Conservation (phyloP, 2,329 filamentous ascomycete species). For the Plectosphaerella cucumerina region DNA sequence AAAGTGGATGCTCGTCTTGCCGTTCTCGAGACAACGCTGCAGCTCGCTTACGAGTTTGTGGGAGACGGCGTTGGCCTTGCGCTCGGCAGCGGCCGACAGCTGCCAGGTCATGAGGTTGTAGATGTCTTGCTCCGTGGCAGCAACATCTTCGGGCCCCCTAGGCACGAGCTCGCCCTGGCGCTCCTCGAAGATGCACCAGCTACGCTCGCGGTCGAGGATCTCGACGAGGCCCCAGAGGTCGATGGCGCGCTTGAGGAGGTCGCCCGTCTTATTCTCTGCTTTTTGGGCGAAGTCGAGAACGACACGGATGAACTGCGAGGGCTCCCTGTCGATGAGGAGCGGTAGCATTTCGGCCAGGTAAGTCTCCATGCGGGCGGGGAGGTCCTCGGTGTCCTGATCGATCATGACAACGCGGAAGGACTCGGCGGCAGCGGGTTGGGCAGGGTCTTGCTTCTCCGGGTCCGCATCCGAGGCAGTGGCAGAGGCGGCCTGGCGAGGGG, state of each 20-base stretch:
- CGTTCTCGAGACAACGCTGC: constrained; percentile 57
- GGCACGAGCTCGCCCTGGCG: constrained; percentile 35
- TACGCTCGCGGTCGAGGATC: constrained; percentile 59
- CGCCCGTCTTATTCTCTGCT: constrained; percentile 43
- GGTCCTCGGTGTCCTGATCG: constrained; percentile 57
- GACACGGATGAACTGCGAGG: constrained; percentile 55
- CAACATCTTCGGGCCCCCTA: constrained; percentile 44
- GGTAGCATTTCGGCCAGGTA: constrained; percentile 57
- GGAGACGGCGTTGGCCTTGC: constrained; percentile 57
- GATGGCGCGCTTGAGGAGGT: constrained; percentile 52
- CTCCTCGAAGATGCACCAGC: constrained; percentile 54
- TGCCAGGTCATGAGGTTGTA: constrained; percentile 62
- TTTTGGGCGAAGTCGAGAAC: constrained; percentile 51
- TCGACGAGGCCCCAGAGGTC: constrained; percentile 64
- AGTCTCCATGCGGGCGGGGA: constrained; percentile 53
- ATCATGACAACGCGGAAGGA: constrained; percentile 46
- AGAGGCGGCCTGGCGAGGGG: constrained; percentile 12
- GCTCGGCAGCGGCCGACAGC: constrained; percentile 60
- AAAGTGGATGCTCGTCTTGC: constrained; percentile 55
- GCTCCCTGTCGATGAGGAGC: constrained; percentile 55
- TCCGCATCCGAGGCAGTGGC: constrained; percentile 11
- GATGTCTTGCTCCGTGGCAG: constrained; percentile 47
- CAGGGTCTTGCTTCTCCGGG: constrained; percentile 25
- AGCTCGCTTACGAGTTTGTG: constrained; percentile 55
- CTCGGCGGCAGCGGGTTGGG: constrained; percentile 4